Evolutionary conservation across 2,329 filamentous ascomycete genomes (phyloP).

Genomic region (Cytospora leucostoma): DNA sequence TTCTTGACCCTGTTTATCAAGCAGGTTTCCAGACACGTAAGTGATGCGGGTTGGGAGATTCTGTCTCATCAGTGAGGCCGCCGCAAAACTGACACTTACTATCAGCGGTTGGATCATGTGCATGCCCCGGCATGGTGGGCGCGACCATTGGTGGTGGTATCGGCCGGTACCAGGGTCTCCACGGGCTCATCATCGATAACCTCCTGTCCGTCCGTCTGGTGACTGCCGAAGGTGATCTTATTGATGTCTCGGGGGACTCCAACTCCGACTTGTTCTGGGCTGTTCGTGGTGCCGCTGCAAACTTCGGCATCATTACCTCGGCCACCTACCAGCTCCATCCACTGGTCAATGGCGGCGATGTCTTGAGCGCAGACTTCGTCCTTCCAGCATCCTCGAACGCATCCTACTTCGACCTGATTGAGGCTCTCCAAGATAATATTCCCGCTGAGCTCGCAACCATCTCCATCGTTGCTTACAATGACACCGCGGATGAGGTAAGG

Average conservation of each 20-base stretch:
- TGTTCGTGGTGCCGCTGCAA: conserved; percentile 43
- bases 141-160: conserved; percentile 60
- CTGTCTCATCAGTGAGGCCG: too few relatives aligned
- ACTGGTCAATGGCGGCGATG: background rate
- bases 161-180: conserved; percentile 54
- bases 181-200: conserved; percentile 52
- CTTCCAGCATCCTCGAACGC: conserved; percentile 36
- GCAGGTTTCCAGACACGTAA: conserved; percentile 53
- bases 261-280: conserved; percentile 48
- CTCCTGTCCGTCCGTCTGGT: conserved; percentile 44
- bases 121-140: conserved; percentile 63
- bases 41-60: background rate
- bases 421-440: conserved; percentile 32
- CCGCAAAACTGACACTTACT: background rate
- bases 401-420: conserved; percentile 35
- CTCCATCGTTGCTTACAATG: conserved; percentile 34
- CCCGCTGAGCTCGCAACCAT: conserved; percentile 36
- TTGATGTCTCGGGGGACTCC: conserved; percentile 43
- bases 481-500: conserved; percentile 28
- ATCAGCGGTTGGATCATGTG: conserved; percentile 58
- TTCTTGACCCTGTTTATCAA: conserved; percentile 52
- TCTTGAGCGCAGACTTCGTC: conserved; percentile 35
- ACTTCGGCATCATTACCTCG: conserved; percentile 45
- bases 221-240: conserved; percentile 39
- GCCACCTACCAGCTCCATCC: conserved; percentile 4